Evolutionary conservation across 2,329 filamentous ascomycete species (phyloP), one percentile per base, ranked within the genome.

Genomic region (Claviceps citrina): DNA sequence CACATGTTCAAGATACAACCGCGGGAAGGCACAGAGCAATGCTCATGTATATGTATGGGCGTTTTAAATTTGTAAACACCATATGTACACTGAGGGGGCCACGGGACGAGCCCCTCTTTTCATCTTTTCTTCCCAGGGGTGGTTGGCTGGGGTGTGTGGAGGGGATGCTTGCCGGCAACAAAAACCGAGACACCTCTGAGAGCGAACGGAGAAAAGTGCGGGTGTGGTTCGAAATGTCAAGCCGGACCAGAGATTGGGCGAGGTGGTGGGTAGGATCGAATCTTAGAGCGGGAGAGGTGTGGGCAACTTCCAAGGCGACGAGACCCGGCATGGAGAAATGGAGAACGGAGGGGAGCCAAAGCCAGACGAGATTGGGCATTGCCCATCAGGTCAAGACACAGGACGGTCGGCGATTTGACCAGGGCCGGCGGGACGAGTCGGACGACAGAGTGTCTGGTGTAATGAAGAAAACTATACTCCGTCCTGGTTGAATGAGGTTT

Each of bases 251-350:
- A 39, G 30, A 39, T 39, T 42, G 37, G 36, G 33, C 25, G 30
- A 42, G n/a, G 18, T 28, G 26, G 26, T 22, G 26, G 40, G 46
- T 43, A 31, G 44, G 39, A 45, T 48, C 39, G 43, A 46, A 41
- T 40, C 43, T 44, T 31, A 35, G 40, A 46, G 42, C 28, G 38
- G 42, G 20, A 43, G 24, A 33, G 37, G 19, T 39, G 40, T 41
- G 24, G 22, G 31, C 36, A 30, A 37, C 5, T 8, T 8, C 8
- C 22, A 8, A 5, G 30, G 27, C 39, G 22, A 38, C 19, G 33
- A 38, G 33, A 31, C 19, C 33, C 31, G 20, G 37, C 32, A 30
- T 39, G 33, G 37, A 32, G 38, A n/a, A 36, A 40, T 31, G 40
- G 35, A 28, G 30, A 18, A 31, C n/a, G 38, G 27, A 27, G 28